Evolutionary conservation across 192 early-diverging fungal genomes (phyloP).

Genomic region (Coemansia sp.): DNA sequence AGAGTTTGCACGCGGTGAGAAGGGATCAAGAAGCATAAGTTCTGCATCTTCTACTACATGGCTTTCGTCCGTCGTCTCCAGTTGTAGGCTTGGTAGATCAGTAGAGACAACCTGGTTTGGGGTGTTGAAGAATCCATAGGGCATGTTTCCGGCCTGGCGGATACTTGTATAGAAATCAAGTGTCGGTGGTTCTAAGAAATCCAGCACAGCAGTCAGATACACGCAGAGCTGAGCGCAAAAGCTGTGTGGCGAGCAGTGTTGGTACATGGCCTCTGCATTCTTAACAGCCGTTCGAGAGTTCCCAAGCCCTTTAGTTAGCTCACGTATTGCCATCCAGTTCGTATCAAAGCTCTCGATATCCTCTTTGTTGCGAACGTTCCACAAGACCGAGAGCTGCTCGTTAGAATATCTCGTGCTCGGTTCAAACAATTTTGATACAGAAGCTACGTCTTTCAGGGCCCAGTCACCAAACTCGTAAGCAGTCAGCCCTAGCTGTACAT

Average conservation of each 20-base stretch:
- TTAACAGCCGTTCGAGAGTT: conserved; percentile 2
- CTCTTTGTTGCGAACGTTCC: conserved; percentile 9
- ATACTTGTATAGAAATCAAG: conserved; percentile 40
- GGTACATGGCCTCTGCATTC: conserved; percentile 6
- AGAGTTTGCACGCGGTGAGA: conserved; percentile 17
- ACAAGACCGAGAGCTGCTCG: conserved; percentile 22
- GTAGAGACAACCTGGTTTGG: conserved; percentile 9
- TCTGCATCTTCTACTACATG: neutral
- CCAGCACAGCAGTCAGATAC: conserved; percentile 27
- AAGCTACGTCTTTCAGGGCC: conserved; percentile 11
- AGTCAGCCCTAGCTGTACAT: conserved; percentile 34
- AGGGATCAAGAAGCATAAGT: conserved; percentile 16
- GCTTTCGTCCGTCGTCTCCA: conserved; percentile 1
- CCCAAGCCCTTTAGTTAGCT: conserved; percentile 12
- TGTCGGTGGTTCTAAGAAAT: conserved; percentile 27
- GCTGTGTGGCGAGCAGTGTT: conserved; percentile 18
- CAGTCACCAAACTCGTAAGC: conserved; percentile 26
- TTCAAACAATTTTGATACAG: conserved; percentile 24
- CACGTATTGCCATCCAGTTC: conserved; percentile 17
- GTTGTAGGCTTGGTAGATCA: conserved; percentile 10
- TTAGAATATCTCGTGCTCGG: conserved; percentile 12
- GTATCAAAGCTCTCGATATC: conserved; percentile 22
- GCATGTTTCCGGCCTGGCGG: conserved; percentile 27
- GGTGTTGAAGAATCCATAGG: conserved; percentile 37
- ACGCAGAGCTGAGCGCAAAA: conserved; percentile 21